Evolutionary conservation across 768 basidiomycete genomes (phyloP).

Genomic region (Mycena sanguinolenta): DNA sequence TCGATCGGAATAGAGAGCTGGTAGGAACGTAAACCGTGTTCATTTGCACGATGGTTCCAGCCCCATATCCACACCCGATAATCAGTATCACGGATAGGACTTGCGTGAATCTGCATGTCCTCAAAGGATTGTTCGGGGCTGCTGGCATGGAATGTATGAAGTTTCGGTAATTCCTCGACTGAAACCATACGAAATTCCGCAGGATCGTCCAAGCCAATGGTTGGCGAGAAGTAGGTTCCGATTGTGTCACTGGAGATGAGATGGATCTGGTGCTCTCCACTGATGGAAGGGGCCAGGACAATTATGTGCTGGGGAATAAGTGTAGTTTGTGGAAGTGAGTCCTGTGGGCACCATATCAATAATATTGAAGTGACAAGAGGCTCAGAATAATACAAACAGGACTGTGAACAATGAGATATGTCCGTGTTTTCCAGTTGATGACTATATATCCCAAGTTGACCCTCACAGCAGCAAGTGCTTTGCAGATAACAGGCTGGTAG

Average conservation of each 20-base stretch:
- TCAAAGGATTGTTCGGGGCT: neutral
- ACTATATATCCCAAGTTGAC: neutral
- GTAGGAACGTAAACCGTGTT: neutral
- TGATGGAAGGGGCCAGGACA: neutral
- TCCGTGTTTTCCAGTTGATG: neutral
- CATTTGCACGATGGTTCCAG: no score
- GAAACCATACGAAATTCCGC: neutral
- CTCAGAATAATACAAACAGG: neutral
- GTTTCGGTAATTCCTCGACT: neutral
- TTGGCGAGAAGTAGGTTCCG: neutral
- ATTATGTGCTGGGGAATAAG: neutral
- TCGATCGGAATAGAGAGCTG: neutral
- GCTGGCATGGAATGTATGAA: no score
- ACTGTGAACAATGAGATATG: neutral
- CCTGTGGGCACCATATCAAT: no score
- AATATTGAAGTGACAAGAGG: neutral
- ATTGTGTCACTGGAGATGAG: neutral
- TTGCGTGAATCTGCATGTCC: neutral
- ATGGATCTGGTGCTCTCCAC: neutral
- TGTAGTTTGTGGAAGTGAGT: no score
- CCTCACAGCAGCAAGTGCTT: neutral
- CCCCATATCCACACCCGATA: neutral
- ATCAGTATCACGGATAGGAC: neutral
- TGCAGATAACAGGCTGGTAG: neutral
- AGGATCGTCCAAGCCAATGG: no score